Conservation (phyloP, 768 basidiomycete species). For the Serpula lacrymans region DNA sequence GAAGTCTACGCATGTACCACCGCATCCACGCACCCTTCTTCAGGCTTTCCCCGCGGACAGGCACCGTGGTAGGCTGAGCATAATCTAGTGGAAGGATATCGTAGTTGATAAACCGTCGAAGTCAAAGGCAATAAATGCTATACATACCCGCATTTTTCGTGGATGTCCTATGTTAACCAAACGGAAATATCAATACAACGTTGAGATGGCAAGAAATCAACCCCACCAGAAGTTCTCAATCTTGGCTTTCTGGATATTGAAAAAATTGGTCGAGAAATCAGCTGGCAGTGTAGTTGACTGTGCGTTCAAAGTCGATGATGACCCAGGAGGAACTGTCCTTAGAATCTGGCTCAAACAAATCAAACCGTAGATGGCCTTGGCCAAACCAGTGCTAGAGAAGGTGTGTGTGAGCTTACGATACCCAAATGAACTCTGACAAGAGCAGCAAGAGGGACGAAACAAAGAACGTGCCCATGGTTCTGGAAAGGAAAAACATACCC, state of each 20-base stretch:
- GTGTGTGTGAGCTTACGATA: too few relatives aligned
- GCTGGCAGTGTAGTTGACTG: slow-evolving; percentile 5
- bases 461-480: too few relatives aligned
- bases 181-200: not conserved
- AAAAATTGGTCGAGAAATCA: slow-evolving; percentile 9
- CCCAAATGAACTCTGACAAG: too few relatives aligned
- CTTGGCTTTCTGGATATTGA: slow-evolving; percentile 5
- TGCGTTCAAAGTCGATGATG: too few relatives aligned
- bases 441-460: too few relatives aligned
- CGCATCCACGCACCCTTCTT: not conserved
- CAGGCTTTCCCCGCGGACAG: slow-evolving; percentile 9
- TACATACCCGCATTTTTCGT: too few relatives aligned
- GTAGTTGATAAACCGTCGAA: too few relatives aligned
- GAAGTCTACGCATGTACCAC: slow-evolving; percentile 9
- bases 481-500: slow-evolving; percentile 9
- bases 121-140: too few relatives aligned
- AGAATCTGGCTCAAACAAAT: slow-evolving; percentile 15
- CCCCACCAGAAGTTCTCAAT: slow-evolving; percentile 7
- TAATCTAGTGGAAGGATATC: too few relatives aligned
- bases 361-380: slow-evolving; percentile 17
- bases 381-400: slow-evolving; percentile 17
- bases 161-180: too few relatives aligned
- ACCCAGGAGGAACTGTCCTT: too few relatives aligned
- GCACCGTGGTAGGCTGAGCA: slow-evolving; percentile 8
- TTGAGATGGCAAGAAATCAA: not conserved